A percentile compares a stretch with the other conserved stretches of the same genome.
Evolutionary conservation across 2,329 filamentous ascomycete genomes (phyloP).

Genomic region (Rasamsonia emersonii): DNA sequence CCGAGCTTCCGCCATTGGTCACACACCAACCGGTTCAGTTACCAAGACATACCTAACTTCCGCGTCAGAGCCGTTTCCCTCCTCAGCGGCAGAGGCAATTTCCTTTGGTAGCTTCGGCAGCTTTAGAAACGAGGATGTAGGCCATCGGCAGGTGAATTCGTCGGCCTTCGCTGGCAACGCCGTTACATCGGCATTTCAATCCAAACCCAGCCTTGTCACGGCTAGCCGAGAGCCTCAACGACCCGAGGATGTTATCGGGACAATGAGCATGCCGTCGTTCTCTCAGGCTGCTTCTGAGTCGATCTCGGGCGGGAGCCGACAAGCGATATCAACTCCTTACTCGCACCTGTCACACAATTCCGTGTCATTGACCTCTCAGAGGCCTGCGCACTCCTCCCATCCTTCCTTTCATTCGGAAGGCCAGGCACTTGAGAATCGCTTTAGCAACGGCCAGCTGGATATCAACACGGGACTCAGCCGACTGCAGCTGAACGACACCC

Average conservation of each 20-base stretch:
- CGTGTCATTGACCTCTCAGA: constrained; percentile 22
- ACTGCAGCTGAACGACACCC: constrained; percentile 26
- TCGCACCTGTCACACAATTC: constrained; percentile 29
- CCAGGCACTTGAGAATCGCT: constrained; percentile 24
- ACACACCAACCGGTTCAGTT: constrained; percentile 21
- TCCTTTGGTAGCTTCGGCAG: constrained; percentile 22
- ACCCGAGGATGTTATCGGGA: constrained; percentile 19
- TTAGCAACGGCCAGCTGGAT: constrained; percentile 20
- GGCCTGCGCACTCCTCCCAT: constrained; percentile 28
- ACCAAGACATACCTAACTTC: constrained; percentile 28
- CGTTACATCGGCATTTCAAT: constrained; percentile 20
- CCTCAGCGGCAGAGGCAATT: constrained; percentile 23
- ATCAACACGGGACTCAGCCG: constrained; percentile 24
- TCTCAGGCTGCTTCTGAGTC: constrained; percentile 21
- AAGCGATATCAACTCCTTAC: constrained; percentile 17
- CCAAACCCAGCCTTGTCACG: constrained; percentile 21
- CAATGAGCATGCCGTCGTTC: constrained; percentile 22
- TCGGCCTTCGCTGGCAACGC: constrained; percentile 24
- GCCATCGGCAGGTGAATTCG: constrained; percentile 22
- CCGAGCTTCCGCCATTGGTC: constrained; percentile 39
- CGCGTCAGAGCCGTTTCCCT: constrained; percentile 24
- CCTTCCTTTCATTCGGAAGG: constrained; percentile 33
- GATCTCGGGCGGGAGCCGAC: constrained; percentile 16
- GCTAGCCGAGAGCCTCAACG: constrained; percentile 21
- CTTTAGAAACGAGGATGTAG: constrained; percentile 25